Conservation (phyloP, 495 filamentous ascomycete species). For the Podospora conica region DNA sequence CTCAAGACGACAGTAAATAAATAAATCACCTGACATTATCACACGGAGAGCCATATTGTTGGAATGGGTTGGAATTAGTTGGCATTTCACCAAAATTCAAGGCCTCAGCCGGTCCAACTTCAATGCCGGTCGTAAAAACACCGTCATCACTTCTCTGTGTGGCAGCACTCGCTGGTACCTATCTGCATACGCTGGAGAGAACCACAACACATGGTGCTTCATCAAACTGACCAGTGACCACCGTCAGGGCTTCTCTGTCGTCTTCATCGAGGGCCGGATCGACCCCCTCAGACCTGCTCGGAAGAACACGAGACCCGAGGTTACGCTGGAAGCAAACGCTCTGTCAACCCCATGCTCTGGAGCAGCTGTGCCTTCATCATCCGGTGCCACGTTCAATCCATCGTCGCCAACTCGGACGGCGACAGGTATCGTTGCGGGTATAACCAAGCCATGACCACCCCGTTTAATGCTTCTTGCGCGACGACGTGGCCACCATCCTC, state of each 20-base stretch:
- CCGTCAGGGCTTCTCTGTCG: constrained; percentile 52
- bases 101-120: not conserved
- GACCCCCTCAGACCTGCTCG: constrained; percentile 28
- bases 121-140: not conserved
- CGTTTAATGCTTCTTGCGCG: constrained; percentile 34
- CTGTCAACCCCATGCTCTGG: not conserved
- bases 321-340: constrained; percentile 30
- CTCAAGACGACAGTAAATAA: not conserved
- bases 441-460: not conserved
- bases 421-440: not conserved
- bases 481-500: constrained; percentile 49
- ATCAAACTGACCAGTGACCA: constrained; percentile 4
- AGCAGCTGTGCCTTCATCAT: constrained; percentile 13
- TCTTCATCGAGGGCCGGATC: constrained; percentile 30
- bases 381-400: constrained; percentile 10
- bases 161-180: not conserved
- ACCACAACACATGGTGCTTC: not conserved
- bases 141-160: not conserved
- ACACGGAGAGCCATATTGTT: not conserved
- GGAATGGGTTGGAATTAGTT: no score
- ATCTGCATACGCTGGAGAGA: not conserved
- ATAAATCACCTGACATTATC: not conserved
- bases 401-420: not conserved
- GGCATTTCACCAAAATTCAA: not conserved
- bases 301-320: constrained; percentile 20